A percentile compares a stretch with the other conserved stretches of the same genome.
phyloP scores from a whole-genome alignment of 148 eudicot species.

The Camellia sinensis region DNA sequence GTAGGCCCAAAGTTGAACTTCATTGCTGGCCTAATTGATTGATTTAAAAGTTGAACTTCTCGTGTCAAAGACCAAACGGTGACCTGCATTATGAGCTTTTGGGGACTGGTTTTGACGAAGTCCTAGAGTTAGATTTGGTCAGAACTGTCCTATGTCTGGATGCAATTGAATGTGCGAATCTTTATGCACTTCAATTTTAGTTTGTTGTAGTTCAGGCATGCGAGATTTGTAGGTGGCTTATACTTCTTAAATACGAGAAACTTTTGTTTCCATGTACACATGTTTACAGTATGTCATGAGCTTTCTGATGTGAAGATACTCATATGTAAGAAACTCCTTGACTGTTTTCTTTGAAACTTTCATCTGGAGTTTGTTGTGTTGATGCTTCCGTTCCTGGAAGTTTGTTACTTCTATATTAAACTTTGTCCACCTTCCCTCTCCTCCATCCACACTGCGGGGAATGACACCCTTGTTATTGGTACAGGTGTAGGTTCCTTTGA shows the following conservation, averaged over 20 bases:
- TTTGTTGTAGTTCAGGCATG: neutral
- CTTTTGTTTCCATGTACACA: neutral
- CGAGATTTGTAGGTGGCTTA: neutral
- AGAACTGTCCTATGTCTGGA: neutral
- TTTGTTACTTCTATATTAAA: neutral
- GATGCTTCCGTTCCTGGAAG: neutral
- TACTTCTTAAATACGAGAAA: neutral
- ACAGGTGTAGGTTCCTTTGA: constrained; percentile 36
- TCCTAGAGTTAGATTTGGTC: neutral
- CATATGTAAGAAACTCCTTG: neutral
- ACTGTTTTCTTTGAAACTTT: neutral
- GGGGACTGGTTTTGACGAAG: neutral
- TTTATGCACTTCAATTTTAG: neutral
- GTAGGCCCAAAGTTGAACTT: neutral
- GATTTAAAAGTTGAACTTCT: neutral
- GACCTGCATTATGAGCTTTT: neutral
- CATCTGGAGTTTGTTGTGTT: neutral
- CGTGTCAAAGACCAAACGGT: neutral
- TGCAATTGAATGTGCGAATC: neutral
- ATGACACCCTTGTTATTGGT: constrained; percentile 4
- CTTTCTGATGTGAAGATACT: neutral
- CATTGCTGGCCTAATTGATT: neutral
- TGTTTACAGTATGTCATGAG: neutral
- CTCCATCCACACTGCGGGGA: neutral
- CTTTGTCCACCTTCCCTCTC: no score